phyloP scores from a whole-genome alignment of 2,329 filamentous ascomycete genomes.

The Neocucurbitaria cava region DNA sequence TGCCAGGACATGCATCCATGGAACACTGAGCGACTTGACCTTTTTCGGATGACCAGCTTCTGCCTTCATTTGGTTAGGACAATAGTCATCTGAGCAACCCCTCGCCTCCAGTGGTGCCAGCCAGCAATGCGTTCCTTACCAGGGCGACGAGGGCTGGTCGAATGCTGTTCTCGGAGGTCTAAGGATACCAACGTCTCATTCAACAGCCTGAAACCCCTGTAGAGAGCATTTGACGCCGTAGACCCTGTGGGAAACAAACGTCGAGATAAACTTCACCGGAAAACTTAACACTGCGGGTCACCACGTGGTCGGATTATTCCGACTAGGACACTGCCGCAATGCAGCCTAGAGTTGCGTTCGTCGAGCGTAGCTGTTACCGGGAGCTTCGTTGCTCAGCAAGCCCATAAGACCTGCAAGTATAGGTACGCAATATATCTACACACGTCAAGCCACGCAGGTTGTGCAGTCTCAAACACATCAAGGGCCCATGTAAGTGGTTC shows the following conservation, averaged over 20 bases:
- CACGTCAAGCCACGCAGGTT: conserved; percentile 2
- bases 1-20: conserved; percentile 9
- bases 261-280: conserved; percentile 11
- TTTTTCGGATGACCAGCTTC: conserved; percentile 2
- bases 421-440: conserved; percentile 17
- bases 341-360: conserved; percentile 8
- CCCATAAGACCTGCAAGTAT: conserved; percentile 25
- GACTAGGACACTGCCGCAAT: conserved; percentile 5
- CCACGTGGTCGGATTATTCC: conserved; percentile 13
- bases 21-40: conserved; percentile 2
- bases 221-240: neutral
- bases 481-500: conserved; percentile 6
- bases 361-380: conserved; percentile 8
- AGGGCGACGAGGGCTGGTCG: neutral
- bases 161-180: conserved; percentile 8
- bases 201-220: neutral
- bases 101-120: neutral
- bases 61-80: conserved; percentile 2
- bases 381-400: conserved; percentile 22
- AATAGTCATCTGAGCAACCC: neutral
- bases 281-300: conserved; percentile 10
- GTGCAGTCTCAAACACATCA: neutral
- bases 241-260: neutral
- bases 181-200: conserved; percentile 8
- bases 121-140: too few relatives aligned